Evolutionary conservation across 129 eudicot species (phyloP).

Genomic region (Calendula officinalis): DNA sequence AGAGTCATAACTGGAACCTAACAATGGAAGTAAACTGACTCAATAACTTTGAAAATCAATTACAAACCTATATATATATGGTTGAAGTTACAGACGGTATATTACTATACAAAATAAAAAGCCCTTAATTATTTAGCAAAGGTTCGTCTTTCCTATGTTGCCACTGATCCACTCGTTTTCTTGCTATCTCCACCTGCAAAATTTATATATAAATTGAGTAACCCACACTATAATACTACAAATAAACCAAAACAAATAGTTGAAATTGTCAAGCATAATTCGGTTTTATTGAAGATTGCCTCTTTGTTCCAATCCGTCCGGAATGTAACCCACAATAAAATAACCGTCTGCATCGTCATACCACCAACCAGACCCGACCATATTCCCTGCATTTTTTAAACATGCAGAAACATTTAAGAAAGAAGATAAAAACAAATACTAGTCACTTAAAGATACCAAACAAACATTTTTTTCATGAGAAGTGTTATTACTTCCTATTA

Average conservation of each 20-base stretch:
- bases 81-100: no score
- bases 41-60: no score
- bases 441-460: no score
- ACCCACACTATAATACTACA: no score
- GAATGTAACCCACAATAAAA: slow-evolving; percentile 48
- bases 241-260: background rate
- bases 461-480: no score
- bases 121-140: slow-evolving; percentile 4
- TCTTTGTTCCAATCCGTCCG: slow-evolving; percentile 56
- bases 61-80: no score
- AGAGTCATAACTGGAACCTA: no score
- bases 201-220: background rate
- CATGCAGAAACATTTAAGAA: no score
- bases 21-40: no score
- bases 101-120: no score
- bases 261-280: background rate
- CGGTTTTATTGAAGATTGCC: slow-evolving; percentile 19
- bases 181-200: slow-evolving; percentile 31
- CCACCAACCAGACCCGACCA: slow-evolving; percentile 59
- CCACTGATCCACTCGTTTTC: slow-evolving; percentile 21
- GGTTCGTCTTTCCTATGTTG: slow-evolving; percentile 3
- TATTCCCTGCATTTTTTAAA: slow-evolving; percentile 36
- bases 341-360: slow-evolving; percentile 44
- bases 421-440: no score
- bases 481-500: no score